Evolutionary conservation across 2,329 filamentous ascomycete species (phyloP).

Genomic region (Chaetothyriales sp.): DNA sequence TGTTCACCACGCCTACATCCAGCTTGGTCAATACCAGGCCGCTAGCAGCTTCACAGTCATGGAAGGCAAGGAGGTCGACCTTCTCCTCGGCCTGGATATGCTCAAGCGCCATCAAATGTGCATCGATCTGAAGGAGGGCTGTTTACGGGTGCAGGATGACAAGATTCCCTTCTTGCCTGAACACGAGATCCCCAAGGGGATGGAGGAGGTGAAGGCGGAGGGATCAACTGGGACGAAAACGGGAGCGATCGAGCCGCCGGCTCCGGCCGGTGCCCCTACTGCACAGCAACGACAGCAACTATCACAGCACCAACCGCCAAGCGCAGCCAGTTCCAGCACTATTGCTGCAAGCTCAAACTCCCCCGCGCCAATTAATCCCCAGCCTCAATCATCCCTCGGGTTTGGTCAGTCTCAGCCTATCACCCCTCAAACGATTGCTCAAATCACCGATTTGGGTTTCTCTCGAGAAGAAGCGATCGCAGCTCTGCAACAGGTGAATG

Average conservation of each 20-base stretch:
- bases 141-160: constrained; percentile 72
- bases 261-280: constrained; percentile 16
- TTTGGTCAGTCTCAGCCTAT: constrained; percentile 23
- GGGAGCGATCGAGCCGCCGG: constrained; percentile 41
- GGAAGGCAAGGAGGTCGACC: constrained; percentile 93
- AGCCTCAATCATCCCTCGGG: constrained; percentile 1
- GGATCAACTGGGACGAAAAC: constrained; percentile 83
- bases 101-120: constrained; percentile 86
- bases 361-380: not conserved
- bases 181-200: constrained; percentile 78
- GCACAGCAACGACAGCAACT: constrained; percentile 16
- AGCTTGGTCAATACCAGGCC: constrained; percentile 72
- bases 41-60: constrained; percentile 97
- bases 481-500: constrained; percentile 66
- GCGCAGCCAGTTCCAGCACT: constrained; percentile 6
- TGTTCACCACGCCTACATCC: constrained; percentile 89
- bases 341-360: not conserved
- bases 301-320: constrained; percentile 6
- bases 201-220: constrained; percentile 55
- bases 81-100: constrained; percentile 90
- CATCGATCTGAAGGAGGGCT: constrained; percentile 74
- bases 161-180: constrained; percentile 84
- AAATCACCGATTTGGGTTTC: constrained; percentile 64
- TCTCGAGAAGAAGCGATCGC: constrained; percentile 59
- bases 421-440: constrained; percentile 54